A percentile compares a stretch with the other conserved stretches of the same genome.
These are phyloP conservation scores for Nakaseomyces uthaithaninus DNA, from an alignment of 1,139 yeast species.

Conservation along the genomic window DNA sequence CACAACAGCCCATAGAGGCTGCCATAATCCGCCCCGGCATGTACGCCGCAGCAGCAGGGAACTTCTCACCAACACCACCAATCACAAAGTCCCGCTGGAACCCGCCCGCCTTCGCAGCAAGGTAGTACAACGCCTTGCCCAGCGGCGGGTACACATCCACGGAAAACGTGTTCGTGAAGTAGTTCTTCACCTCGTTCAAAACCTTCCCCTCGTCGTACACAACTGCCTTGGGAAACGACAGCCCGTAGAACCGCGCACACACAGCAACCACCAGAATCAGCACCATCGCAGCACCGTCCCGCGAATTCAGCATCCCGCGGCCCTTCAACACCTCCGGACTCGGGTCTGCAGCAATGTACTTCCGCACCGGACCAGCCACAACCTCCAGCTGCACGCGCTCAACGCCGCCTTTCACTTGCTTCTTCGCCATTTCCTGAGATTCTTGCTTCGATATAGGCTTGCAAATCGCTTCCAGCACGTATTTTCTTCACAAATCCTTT, in stretches of 20 bases:
- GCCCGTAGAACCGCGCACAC: slow-evolving; percentile 49
- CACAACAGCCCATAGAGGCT: slow-evolving; percentile 71
- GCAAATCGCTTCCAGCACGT: too few species aligned
- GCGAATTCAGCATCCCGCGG: slow-evolving; percentile 31
- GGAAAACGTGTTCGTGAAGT: slow-evolving; percentile 61
- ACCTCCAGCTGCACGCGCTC: slow-evolving; percentile 30
- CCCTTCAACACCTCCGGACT: slow-evolving; percentile 33
- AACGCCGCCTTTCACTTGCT: not conserved
- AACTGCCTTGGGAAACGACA: slow-evolving; percentile 65
- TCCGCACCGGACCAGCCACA: slow-evolving; percentile 37
- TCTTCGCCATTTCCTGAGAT: too few species aligned
- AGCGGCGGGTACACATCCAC: slow-evolving; percentile 94
- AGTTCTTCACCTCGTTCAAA: slow-evolving; percentile 68
- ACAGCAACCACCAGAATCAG: slow-evolving; percentile 47
- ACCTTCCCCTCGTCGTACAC: slow-evolving; percentile 88
- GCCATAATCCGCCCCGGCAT: slow-evolving; percentile 78
- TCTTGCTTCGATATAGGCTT: too few species aligned
- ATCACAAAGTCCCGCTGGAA: slow-evolving; percentile 69
- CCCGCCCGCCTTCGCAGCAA: slow-evolving; percentile 61
- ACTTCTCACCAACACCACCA: slow-evolving; percentile 55
- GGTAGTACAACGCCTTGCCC: slow-evolving; percentile 78
- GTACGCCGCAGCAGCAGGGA: slow-evolving; percentile 46
- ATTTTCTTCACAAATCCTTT: too few species aligned
- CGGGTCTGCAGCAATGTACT: slow-evolving; percentile 38
- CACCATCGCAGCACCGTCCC: slow-evolving; percentile 40